Evolutionary conservation across 768 basidiomycete species (phyloP).

Genomic region (Sutorius australiensis): DNA sequence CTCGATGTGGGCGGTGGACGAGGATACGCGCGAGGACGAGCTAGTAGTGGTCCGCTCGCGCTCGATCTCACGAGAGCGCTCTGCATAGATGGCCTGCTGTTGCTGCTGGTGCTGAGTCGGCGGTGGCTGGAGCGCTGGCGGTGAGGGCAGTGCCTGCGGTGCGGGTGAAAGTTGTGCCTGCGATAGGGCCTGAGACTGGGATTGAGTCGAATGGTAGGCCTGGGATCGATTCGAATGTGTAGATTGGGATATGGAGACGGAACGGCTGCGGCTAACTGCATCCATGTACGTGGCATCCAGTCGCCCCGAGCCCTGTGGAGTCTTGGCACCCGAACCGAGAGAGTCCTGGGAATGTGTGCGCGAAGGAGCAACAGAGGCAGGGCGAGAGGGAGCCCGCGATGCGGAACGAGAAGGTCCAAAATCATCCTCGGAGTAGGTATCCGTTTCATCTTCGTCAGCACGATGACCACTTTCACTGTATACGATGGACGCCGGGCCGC

Average conservation of each 20-base stretch:
- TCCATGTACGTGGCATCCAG: slow-evolving; percentile 29
- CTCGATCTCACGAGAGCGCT: slow-evolving; percentile 25
- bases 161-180: neutral
- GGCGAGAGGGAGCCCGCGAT: slow-evolving; percentile 38
- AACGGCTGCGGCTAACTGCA: slow-evolving; percentile 24
- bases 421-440: slow-evolving; percentile 65
- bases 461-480: slow-evolving; percentile 79
- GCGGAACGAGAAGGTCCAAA: slow-evolving; percentile 30
- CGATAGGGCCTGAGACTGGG: slow-evolving; percentile 9
- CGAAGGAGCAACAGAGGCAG: slow-evolving; percentile 48
- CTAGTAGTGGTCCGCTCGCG: slow-evolving; percentile 24
- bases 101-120: neutral
- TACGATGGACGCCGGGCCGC: slow-evolving; percentile 76
- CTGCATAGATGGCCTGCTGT: slow-evolving; percentile 16
- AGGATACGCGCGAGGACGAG: slow-evolving; percentile 24
- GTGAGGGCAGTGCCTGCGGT: neutral
- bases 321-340: slow-evolving; percentile 28
- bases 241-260: slow-evolving; percentile 21
- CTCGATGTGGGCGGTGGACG: slow-evolving; percentile 19
- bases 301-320: slow-evolving; percentile 29
- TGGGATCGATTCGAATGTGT: slow-evolving; percentile 13
- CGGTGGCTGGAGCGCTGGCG: neutral
- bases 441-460: slow-evolving; percentile 68
- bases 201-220: slow-evolving; percentile 14
- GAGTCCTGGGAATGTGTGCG: slow-evolving; percentile 51